These are phyloP conservation scores for Arthrinium puccinioides DNA, from an alignment of 2,329 filamentous ascomycete genomes.

Conservation along the genomic window DNA sequence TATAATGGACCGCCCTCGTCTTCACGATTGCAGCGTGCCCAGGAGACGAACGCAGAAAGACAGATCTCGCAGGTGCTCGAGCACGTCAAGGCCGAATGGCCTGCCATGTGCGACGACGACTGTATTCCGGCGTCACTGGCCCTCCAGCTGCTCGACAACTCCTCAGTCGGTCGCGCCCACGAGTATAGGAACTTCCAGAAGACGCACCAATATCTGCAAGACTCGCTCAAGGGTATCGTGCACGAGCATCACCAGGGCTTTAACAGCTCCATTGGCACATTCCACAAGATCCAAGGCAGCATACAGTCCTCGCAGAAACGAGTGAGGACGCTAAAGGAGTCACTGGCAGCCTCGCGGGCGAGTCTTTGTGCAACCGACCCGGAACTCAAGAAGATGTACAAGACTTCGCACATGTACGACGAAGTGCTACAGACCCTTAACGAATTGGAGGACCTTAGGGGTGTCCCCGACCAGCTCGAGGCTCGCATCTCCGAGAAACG, in stretches of 20 bases:
- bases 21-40: slow-evolving; percentile 14
- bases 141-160: slow-evolving; percentile 88
- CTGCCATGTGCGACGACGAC: slow-evolving; percentile 79
- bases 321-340: slow-evolving; percentile 75
- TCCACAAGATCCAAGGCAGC: slow-evolving; percentile 95
- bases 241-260: slow-evolving; percentile 99
- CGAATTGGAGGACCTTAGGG: slow-evolving; percentile 80
- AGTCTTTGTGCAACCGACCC: slow-evolving; percentile 81
- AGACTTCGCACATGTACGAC: slow-evolving; percentile 83
- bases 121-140: slow-evolving; percentile 91
- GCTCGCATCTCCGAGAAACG: slow-evolving; percentile 93
- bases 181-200: slow-evolving; percentile 80
- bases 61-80: slow-evolving; percentile 62
- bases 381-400: slow-evolving; percentile 83
- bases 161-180: slow-evolving; percentile 85
- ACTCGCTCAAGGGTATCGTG: slow-evolving; percentile 86
- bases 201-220: slow-evolving; percentile 83
- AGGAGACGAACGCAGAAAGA: slow-evolving; percentile 42
- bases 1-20: slow-evolving; percentile 13
- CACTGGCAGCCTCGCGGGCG: slow-evolving; percentile 71
- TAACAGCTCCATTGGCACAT: slow-evolving; percentile 97
- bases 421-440: slow-evolving; percentile 77
- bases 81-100: slow-evolving; percentile 84
- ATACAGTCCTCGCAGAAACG: slow-evolving; percentile 83
- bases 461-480: slow-evolving; percentile 86